Conservation (phyloP, 169 alveolate species). For the Plasmodium yoelii region DNA sequence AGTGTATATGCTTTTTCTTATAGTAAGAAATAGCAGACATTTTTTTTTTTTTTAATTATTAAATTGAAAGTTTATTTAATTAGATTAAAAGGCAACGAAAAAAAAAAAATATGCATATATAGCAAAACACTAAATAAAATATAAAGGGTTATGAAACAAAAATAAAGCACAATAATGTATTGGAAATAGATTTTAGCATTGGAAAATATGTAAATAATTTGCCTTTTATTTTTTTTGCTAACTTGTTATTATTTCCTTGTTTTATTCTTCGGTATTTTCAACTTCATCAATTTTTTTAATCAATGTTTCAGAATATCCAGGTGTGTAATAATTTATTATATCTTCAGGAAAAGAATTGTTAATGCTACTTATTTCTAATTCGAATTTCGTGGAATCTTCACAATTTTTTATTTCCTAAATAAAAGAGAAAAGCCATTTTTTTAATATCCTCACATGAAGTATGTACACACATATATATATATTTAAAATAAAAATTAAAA, state of each 20-base stretch:
- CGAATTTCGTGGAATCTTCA: slow-evolving; percentile 54
- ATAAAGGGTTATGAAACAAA: too few species aligned
- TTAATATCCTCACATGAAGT: neutral
- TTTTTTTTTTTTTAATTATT: too few species aligned
- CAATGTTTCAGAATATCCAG: slow-evolving; percentile 75
- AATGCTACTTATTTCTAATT: slow-evolving; percentile 45
- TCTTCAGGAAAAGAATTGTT: slow-evolving; percentile 67
- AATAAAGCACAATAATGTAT: too few species aligned
- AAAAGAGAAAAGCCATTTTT: neutral
- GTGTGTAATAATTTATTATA: slow-evolving; percentile 62
- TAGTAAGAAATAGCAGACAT: too few species aligned
- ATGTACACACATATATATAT: neutral
- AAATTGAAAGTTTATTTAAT: too few species aligned
- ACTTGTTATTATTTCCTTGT: neutral
- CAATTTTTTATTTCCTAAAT: slow-evolving; percentile 58
- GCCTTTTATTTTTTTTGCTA: neutral
- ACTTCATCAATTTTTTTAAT: slow-evolving; percentile 67
- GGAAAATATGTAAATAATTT: neutral
- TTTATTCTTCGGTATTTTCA: neutral
- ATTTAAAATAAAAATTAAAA: neutral
- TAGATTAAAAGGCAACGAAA: too few species aligned
- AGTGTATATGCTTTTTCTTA: too few species aligned
- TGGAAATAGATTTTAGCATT: too few species aligned
- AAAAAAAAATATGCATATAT: too few species aligned
- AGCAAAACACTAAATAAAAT: too few species aligned